These are phyloP conservation scores for Artemisia tridentata DNA, from an alignment of 129 eudicot species.

Conservation along the genomic window DNA sequence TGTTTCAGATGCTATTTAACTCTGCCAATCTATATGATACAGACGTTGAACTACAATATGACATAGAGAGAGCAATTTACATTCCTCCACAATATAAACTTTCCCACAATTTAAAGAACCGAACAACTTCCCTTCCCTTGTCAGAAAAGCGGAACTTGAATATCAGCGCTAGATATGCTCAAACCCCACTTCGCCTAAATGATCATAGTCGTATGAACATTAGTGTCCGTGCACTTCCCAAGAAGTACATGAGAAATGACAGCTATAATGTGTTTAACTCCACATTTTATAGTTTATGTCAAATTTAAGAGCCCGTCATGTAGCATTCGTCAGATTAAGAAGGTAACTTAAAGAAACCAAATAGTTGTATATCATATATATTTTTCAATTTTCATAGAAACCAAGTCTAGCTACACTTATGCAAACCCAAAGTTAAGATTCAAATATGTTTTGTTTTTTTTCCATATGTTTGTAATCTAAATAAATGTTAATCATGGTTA, in stretches of 20 bases:
- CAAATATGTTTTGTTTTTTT: no score
- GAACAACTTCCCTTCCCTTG: neutral
- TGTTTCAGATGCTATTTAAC: constrained; percentile 62
- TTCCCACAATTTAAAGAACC: constrained; percentile 1
- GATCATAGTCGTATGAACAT: constrained; percentile 5
- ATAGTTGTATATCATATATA: no score
- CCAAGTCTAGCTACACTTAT: no score
- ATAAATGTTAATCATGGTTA: no score
- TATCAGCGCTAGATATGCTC: neutral
- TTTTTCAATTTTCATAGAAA: no score
- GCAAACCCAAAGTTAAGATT: no score
- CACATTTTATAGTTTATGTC: no score
- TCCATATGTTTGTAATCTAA: no score
- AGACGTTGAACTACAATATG: constrained; percentile 35
- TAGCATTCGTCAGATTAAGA: no score
- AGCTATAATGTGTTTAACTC: no score
- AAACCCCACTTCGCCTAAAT: neutral
- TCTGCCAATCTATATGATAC: constrained; percentile 50
- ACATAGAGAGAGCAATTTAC: constrained; percentile 57
- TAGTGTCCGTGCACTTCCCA: neutral
- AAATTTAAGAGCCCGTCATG: neutral
- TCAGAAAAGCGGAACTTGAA: constrained; percentile 13
- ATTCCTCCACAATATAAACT: constrained; percentile 28
- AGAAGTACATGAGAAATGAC: neutral
- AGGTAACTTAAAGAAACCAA: no score